Percentiles rank a stretch among this genome's conserved stretches.
Evolutionary conservation across 1,284 basidiomycete species (phyloP).

Genomic region (Leccinum fuscescens): DNA sequence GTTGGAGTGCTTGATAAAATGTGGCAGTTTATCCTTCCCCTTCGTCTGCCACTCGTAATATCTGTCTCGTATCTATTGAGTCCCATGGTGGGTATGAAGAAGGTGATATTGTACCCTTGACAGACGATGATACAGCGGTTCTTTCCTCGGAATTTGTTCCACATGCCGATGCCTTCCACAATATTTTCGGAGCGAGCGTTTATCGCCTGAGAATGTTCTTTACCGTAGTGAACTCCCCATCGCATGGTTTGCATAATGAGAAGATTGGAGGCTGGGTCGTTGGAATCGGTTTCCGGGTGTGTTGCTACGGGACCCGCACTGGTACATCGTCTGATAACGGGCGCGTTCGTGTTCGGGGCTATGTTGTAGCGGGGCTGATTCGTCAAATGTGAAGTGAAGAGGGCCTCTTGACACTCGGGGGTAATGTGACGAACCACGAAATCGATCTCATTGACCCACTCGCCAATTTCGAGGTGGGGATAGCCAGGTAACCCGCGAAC

Average conservation of each 20-base stretch:
- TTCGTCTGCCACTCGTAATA: conserved; percentile 93
- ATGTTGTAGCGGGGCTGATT: conserved; percentile 62
- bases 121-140: conserved; percentile 79
- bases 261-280: conserved; percentile 1
- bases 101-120: conserved; percentile 58
- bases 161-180: conserved; percentile 73
- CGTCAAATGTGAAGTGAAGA: not conserved
- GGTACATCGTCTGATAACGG: conserved; percentile 54
- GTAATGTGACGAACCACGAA: conserved; percentile 46
- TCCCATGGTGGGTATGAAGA: not conserved
- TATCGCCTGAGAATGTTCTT: conserved; percentile 79
- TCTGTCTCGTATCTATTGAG: conserved; percentile 36
- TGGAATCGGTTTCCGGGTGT: not conserved
- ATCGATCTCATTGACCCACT: conserved; percentile 61
- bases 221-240: conserved; percentile 90
- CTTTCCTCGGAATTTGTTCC: conserved; percentile 75
- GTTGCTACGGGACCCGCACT: not conserved
- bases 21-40: conserved; percentile 73
- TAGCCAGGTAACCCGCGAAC: conserved; percentile 45
- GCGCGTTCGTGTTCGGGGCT: conserved; percentile 67
- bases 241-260: conserved; percentile 73
- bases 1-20: conserved; percentile 74
- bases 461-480: conserved; percentile 44
- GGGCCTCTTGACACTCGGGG: not conserved
- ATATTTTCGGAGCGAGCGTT: conserved; percentile 89